Percentiles rank a stretch among this genome's conserved stretches.
Conservation (phyloP, 441 rosid species). For the Metrosideros polymorpha region DNA sequence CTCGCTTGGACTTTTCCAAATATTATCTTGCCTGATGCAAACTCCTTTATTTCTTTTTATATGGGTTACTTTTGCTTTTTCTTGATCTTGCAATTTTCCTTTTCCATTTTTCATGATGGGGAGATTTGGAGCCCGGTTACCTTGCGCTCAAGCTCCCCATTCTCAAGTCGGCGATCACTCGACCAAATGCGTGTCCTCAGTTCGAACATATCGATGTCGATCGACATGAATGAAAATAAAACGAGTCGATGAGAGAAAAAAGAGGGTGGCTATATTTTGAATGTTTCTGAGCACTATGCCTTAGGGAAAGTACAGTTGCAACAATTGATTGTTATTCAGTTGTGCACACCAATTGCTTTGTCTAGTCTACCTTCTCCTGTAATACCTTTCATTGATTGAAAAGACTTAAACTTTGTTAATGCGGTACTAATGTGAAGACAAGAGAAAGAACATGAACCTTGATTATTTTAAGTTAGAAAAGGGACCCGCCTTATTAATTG, state of each 20-base stretch:
- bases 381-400: neutral
- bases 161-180: neutral
- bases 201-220: neutral
- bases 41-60: neutral
- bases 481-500: neutral
- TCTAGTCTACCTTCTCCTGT: neutral
- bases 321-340: neutral
- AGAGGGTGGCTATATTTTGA: neutral
- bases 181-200: too few relatives aligned
- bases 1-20: neutral
- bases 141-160: neutral
- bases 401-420: neutral
- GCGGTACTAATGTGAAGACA: neutral
- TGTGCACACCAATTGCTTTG: neutral
- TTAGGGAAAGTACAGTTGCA: neutral
- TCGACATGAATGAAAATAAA: neutral
- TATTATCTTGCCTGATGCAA: neutral
- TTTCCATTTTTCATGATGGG: neutral
- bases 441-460: neutral
- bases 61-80: neutral
- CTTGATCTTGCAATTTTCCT: neutral
- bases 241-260: neutral
- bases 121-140: neutral
- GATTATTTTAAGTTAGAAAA: neutral
- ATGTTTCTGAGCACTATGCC: neutral